phyloP scores from a whole-genome alignment of 2,329 filamentous ascomycete species.

The Raffaelea ambrosiae region DNA sequence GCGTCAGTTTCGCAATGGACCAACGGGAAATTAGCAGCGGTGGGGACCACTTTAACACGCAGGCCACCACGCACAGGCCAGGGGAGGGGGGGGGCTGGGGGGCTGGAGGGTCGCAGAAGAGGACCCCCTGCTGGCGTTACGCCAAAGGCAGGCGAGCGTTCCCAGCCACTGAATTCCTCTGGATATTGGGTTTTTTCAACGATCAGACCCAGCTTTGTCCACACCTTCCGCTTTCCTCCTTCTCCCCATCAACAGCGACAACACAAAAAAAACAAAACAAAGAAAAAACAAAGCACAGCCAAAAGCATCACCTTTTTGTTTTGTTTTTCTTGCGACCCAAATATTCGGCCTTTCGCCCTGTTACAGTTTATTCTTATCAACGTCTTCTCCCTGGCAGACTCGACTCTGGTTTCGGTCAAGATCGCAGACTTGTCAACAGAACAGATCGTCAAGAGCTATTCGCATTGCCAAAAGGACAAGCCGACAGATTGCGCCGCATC shows the following conservation, averaged over 20 bases:
- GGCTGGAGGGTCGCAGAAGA: too few species aligned
- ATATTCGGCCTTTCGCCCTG: not conserved
- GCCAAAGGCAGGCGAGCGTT: not conserved
- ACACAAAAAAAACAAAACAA: not conserved
- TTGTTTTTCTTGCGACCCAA: not conserved
- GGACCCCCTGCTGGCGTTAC: not conserved
- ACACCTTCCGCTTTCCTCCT: not conserved
- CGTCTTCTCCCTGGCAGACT: not conserved
- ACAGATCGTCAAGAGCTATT: too few species aligned
- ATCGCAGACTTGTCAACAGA: too few species aligned
- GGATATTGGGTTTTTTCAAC: not conserved
- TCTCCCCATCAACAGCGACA: not conserved
- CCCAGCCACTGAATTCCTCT: conserved; percentile 6
- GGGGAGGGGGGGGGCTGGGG: not conserved
- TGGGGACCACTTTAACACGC: conserved; percentile 8
- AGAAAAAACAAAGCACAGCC: too few species aligned
- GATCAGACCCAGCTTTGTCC: not conserved
- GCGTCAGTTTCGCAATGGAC: conserved; percentile 10
- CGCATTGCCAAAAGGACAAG: too few species aligned
- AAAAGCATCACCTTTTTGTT: not conserved
- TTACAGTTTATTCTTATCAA: not conserved
- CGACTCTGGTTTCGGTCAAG: too few species aligned
- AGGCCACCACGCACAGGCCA: not conserved
- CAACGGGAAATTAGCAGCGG: conserved; percentile 1
- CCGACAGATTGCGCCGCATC: too few species aligned